phyloP scores from a whole-genome alignment of 1,284 basidiomycete species.

The Ceratobasidium sp. region DNA sequence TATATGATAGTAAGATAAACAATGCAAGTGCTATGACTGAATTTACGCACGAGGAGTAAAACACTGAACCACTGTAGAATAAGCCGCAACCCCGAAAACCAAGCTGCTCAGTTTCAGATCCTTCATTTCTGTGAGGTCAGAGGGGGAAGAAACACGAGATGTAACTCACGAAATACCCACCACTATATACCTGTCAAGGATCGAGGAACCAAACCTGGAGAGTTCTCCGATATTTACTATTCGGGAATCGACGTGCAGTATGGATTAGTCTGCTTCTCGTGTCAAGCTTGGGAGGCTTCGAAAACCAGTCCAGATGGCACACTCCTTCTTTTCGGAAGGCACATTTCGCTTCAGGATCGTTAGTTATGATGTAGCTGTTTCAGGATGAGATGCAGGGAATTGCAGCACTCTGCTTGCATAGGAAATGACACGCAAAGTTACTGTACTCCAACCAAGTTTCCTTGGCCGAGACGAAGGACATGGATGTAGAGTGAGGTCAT shows the following conservation, averaged over 20 bases:
- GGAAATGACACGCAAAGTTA: no score
- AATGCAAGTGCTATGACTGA: background rate
- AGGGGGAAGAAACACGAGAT: background rate
- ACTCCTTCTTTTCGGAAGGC: background rate
- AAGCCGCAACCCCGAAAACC: slow-evolving; percentile 1
- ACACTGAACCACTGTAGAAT: slow-evolving; percentile 2
- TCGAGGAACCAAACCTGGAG: background rate
- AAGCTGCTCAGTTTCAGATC: background rate
- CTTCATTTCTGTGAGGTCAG: background rate
- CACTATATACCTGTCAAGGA: slow-evolving; percentile 8
- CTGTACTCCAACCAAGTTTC: no score
- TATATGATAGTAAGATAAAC: background rate
- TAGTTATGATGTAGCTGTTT: no score
- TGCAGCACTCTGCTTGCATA: no score
- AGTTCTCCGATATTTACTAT: background rate
- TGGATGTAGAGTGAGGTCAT: no score
- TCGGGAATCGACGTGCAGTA: background rate
- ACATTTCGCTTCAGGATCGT: no score
- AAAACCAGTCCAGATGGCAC: background rate
- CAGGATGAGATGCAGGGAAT: no score
- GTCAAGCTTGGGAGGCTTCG: slow-evolving; percentile 7
- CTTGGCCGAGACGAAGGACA: no score
- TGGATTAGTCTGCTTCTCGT: background rate
- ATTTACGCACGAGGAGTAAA: slow-evolving; percentile 29
- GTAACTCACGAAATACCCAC: background rate